Base-by-base conservation (phyloP, 257 asterid species). In the Penstemon eatonii region DNA sequence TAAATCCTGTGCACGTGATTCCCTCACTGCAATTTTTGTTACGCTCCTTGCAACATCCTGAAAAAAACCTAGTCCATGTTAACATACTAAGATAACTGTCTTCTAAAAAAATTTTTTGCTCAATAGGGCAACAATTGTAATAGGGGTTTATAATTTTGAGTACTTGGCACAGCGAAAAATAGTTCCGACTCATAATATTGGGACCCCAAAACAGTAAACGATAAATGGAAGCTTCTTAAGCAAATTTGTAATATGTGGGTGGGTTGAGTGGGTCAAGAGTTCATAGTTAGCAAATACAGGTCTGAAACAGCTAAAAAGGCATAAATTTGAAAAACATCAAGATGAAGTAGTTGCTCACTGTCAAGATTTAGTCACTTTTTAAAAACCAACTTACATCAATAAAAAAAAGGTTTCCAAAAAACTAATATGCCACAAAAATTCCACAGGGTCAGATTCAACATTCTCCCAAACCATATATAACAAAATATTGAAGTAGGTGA, bases 31-130 rank as follows among this genome's bases (percentile, higher is more conserved):
- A 75, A 89, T 54, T 73, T 81, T 91, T 5, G 99, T 94, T 68
- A 94, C 85, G 60, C 96, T 89, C 84, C 99, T 86, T 11, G 90
- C 84, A 55, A 89, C 95, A 81, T 94, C 99, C 99, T 94, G 89
- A 12, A 76, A 73, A 79, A 6, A 39, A 57, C 12, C 41, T n/a
- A 10, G 56, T 63, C 42, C 60, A 56, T 49, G 53, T 71, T 63
- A 60, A 25, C 33, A 25, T 25, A 25, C 33, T 25, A 25, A 25
- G 33, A 1, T 25, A 25, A 25, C 33, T 25, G 33, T 25, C 33
- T 25, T 25, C 2, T 25, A 25, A 25, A 25, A 53, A 42, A 19
- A 41, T 38, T 46, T 46, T 43, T 11, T 18, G 8, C 38, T 18
- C 11, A 6, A 10, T 25, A n/a, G 44, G 56, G 7, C 39, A 5